A percentile compares a stretch with the other conserved stretches of the same genome.
phyloP scores from a whole-genome alignment of 805 yeast species.

The Candida chauliodis region DNA sequence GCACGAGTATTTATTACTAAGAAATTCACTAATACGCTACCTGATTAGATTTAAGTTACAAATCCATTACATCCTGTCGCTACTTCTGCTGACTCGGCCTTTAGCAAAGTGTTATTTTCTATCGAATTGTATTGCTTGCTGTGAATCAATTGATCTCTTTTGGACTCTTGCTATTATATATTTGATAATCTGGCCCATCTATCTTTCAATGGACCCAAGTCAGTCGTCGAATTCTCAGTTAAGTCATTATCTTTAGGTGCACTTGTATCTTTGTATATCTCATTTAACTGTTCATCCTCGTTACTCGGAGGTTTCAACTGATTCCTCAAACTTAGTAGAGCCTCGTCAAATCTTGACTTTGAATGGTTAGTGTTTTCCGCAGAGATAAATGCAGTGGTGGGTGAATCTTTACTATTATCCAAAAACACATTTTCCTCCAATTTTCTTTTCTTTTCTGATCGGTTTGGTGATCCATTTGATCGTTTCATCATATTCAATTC shows the following conservation, averaged over 20 bases:
- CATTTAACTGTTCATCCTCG: background rate
- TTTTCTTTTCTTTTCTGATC: constrained; percentile 2
- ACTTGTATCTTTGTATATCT: background rate
- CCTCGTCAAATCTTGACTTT: constrained; percentile 31
- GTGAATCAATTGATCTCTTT: too few species aligned
- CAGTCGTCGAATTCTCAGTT: constrained; percentile 7
- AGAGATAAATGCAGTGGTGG: background rate
- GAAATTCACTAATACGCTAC: too few species aligned
- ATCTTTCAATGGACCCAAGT: constrained; percentile 9
- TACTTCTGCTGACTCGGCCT: too few species aligned
- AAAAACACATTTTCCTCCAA: constrained; percentile 32
- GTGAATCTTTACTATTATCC: constrained; percentile 17
- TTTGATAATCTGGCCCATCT: constrained; percentile 8
- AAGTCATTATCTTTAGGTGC: constrained; percentile 2
- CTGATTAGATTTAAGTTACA: too few species aligned
- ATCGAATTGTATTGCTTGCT: too few species aligned
- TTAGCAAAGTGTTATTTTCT: too few species aligned
- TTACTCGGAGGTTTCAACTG: constrained; percentile 5
- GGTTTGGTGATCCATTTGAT: background rate
- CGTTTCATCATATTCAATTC: constrained; percentile 17
- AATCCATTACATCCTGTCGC: too few species aligned
- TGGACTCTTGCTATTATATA: too few species aligned
- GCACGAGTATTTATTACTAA: background rate
- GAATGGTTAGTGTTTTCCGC: constrained; percentile 9
- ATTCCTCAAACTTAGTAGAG: constrained; percentile 9